phyloP scores from a whole-genome alignment of 2,329 filamentous ascomycete species.

The Curvularia sp. region DNA sequence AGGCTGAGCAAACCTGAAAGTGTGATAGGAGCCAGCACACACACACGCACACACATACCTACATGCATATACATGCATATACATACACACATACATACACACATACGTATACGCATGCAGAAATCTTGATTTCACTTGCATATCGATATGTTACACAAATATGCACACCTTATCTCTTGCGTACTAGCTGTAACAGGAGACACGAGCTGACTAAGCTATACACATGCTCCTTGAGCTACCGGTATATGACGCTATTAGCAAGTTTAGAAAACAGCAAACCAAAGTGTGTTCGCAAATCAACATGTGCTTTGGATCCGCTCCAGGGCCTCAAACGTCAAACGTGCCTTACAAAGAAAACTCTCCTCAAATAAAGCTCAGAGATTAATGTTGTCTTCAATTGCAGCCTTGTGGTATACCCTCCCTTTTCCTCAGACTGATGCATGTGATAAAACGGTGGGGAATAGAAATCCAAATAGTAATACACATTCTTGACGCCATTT shows the following conservation, averaged over 20 bases:
- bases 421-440: not conserved
- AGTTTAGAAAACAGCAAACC: not conserved
- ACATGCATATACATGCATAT: too few species aligned
- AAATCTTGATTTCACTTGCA: too few species aligned
- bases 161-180: too few species aligned
- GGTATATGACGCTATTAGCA: not conserved
- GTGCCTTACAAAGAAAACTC: not conserved
- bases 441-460: not conserved
- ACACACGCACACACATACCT: too few species aligned
- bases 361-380: not conserved
- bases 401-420: constrained; percentile 1
- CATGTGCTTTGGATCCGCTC: not conserved
- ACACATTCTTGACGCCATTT: constrained; percentile 16
- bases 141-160: too few species aligned
- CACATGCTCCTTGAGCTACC: not conserved
- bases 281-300: not conserved
- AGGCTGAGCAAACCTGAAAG: not conserved
- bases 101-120: too few species aligned
- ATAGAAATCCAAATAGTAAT: constrained; percentile 6
- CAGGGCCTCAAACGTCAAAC: not conserved
- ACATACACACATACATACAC: too few species aligned
- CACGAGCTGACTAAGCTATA: too few species aligned
- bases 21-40: not conserved
- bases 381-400: not conserved
- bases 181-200: too few species aligned